Conservation (phyloP, 352 stramenopile species). For the Phytophthora tentaculata region DNA sequence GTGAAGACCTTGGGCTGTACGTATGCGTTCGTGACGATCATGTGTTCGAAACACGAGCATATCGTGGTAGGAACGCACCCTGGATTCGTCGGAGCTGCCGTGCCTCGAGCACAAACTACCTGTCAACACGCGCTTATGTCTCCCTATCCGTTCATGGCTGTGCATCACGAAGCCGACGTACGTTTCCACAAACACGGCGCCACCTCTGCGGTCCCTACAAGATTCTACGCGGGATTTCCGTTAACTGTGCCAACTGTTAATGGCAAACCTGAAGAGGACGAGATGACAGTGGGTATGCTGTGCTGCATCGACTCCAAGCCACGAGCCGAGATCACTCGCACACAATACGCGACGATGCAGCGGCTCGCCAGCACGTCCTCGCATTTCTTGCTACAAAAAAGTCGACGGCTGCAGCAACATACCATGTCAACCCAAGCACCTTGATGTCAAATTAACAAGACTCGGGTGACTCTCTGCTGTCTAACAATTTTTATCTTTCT, state of each 20-base stretch:
- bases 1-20: slow-evolving; percentile 53
- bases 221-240: slow-evolving; percentile 71
- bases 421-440: not conserved
- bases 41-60: slow-evolving; percentile 47
- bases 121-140: slow-evolving; percentile 68
- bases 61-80: slow-evolving; percentile 43
- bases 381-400: slow-evolving; percentile 30
- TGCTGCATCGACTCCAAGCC: slow-evolving; percentile 38
- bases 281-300: slow-evolving; percentile 34
- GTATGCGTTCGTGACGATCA: slow-evolving; percentile 55
- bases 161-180: slow-evolving; percentile 65
- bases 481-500: too few species aligned
- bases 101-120: slow-evolving; percentile 55
- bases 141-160: slow-evolving; percentile 46
- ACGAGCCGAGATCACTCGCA: slow-evolving; percentile 31
- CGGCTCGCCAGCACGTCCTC: slow-evolving; percentile 26
- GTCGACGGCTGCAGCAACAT: slow-evolving; percentile 2
- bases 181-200: slow-evolving; percentile 45
- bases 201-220: slow-evolving; percentile 36
- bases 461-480: too few species aligned
- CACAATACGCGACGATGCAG: slow-evolving; percentile 43
- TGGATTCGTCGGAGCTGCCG: slow-evolving; percentile 24
- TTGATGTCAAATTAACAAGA: not conserved
- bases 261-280: not conserved
- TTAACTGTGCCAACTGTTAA: slow-evolving; percentile 22